A percentile compares a stretch with the other conserved stretches of the same genome.
Evolutionary conservation across 305 asterid genomes (phyloP).

Genomic region (Fraxinus sp.): DNA sequence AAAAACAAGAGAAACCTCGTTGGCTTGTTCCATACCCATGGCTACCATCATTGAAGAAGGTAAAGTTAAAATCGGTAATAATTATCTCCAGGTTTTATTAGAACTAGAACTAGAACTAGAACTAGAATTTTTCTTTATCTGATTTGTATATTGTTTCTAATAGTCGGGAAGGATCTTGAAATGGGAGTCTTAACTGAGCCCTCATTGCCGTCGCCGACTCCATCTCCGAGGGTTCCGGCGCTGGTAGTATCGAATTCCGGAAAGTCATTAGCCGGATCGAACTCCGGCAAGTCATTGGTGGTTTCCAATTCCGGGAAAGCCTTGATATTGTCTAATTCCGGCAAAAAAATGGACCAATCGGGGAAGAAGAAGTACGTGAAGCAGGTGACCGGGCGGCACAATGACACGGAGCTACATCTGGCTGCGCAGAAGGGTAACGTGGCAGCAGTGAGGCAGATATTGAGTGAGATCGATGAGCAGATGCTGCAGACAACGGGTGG

Average conservation of each 20-base stretch:
- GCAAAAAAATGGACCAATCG: slow-evolving; percentile 67
- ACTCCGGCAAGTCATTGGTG: not conserved
- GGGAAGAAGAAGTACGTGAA: slow-evolving; percentile 95
- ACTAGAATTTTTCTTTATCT: not conserved
- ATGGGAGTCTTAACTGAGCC: not conserved
- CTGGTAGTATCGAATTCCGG: not conserved
- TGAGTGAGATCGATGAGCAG: slow-evolving; percentile 74
- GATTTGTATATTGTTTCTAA: not conserved
- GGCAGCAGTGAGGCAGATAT: slow-evolving; percentile 67
- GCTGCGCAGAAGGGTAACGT: slow-evolving; percentile 89
- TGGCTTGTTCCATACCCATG: slow-evolving; percentile 1
- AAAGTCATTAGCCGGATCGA: not conserved
- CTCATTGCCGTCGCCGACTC: not conserved
- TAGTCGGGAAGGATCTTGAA: slow-evolving; percentile 3
- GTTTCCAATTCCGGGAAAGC: slow-evolving; percentile 25
- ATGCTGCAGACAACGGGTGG: slow-evolving; percentile 64
- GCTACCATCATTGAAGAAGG: slow-evolving; percentile 23
- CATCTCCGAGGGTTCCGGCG: not conserved
- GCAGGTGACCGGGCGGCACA: slow-evolving; percentile 94
- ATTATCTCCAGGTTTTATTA: not conserved
- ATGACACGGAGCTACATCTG: slow-evolving; percentile 89
- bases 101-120: not conserved
- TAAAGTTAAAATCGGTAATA: not conserved
- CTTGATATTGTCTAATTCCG: slow-evolving; percentile 63
- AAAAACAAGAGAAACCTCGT: not conserved